Base-by-base conservation (phyloP, 2,329 filamentous ascomycete genomes). In the Dactylellina haptotyla region DNA sequence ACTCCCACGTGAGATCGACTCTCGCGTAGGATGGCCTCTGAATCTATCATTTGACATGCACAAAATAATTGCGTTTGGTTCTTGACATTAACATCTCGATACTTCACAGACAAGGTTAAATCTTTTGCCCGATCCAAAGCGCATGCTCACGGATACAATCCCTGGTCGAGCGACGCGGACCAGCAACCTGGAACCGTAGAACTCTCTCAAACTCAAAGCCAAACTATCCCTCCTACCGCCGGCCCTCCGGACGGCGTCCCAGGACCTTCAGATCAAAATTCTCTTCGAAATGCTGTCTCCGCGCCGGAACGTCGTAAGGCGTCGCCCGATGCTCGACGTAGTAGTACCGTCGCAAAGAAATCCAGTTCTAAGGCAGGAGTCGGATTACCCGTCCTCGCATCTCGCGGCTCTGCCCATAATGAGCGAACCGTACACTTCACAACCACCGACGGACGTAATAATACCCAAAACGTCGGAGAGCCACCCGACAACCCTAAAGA, bases 81-180 rank as follows among this genome's bases (percentile, higher is more conserved):
- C 48, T 14, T 45, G 28, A 64, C 23, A 26, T 26, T 53, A 28
- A 20, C 18, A 25, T 18, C n/a, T 20, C 16, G 39, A 2, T 4
- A 34, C 8, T 28, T n/a, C 28, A 23, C 34, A 75, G 70, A 75
- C 70, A 75, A 75, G 66, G 70, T 75, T 75, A 67, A 63, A 75
- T 75, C 70, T 67, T 75, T 67, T 67, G 70, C 70, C 57, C 59
- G 70, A 75, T 75, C 70, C 63, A 75, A 75, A 75, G 70, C 70
- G 57, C 70, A 75, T 75, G 70, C 70, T 63, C 70, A 75, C 70
- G 63, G 70, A 75, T 75, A 48, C 63, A 75, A 75, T 75, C 70
- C 70, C 58, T 75, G 70, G 70, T 75, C 70, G 41, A 63, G 48
- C 50, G 63, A 67, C 59, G 57, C 56, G 63, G 63, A 48, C 56